phyloP scores from a whole-genome alignment of 2,329 filamentous ascomycete genomes.

The Cladophialophora carrionii region DNA sequence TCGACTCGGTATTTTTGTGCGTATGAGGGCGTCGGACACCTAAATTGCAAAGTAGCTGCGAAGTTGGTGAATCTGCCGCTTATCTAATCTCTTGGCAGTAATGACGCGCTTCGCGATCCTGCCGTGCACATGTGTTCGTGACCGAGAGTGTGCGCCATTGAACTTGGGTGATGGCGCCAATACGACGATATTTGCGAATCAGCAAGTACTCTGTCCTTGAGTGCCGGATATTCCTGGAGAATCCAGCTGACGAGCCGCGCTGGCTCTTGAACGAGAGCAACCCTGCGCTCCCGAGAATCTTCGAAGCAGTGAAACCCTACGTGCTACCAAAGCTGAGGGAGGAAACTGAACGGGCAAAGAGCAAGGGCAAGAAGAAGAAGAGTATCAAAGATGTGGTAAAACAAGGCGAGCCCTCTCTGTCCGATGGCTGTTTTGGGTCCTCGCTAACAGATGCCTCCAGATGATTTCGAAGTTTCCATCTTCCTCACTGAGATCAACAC shows the following conservation, averaged over 20 bases:
- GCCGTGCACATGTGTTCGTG: background rate
- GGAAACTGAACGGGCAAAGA: slow-evolving; percentile 64
- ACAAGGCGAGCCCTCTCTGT: slow-evolving; percentile 60
- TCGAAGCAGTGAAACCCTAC: slow-evolving; percentile 79
- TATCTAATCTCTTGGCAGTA: slow-evolving; percentile 26
- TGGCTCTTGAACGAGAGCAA: slow-evolving; percentile 81
- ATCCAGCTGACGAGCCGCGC: slow-evolving; percentile 76
- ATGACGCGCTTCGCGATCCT: slow-evolving; percentile 17
- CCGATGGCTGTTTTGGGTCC: slow-evolving; percentile 4
- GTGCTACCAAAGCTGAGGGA: slow-evolving; percentile 90
- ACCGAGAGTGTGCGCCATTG: background rate
- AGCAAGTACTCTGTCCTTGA: slow-evolving; percentile 94
- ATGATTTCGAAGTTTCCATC: slow-evolving; percentile 94
- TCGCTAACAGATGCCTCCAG: slow-evolving; percentile 50
- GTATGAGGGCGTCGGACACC: background rate
- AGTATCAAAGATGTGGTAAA: slow-evolving; percentile 84
- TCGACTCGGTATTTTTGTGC: background rate
- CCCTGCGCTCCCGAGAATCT: slow-evolving; percentile 77
- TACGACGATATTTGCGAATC: slow-evolving; percentile 74
- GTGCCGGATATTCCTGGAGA: slow-evolving; percentile 93
- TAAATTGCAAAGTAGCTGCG: background rate
- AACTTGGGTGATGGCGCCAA: slow-evolving; percentile 35
- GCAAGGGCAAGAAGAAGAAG: slow-evolving; percentile 74
- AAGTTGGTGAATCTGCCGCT: background rate
- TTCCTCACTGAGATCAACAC: slow-evolving; percentile 86